phyloP scores from a whole-genome alignment of 257 asterid species.

The Thymus mandschuricus region DNA sequence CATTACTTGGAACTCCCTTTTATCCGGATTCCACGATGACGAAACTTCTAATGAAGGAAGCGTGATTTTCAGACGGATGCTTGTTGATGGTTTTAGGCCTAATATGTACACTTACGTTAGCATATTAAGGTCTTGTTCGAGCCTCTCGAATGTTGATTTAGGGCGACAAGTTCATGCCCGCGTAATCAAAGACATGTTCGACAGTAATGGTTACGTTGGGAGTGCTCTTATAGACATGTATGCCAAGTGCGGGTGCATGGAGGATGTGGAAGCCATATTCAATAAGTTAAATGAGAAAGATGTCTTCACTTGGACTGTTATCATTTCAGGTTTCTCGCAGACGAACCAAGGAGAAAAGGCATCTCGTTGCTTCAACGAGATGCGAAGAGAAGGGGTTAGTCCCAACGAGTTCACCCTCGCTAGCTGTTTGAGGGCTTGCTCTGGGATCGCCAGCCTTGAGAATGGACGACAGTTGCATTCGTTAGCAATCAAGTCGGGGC shows the following conservation, averaged over 20 bases:
- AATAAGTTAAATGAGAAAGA: conserved; percentile 57
- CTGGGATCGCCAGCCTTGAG: conserved; percentile 66
- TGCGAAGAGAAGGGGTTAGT: conserved; percentile 62
- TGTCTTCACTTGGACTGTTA: conserved; percentile 66
- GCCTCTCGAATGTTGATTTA: conserved; percentile 45
- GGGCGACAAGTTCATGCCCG: conserved; percentile 84
- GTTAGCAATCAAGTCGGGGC: conserved; percentile 60
- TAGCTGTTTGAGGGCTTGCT: conserved; percentile 68
- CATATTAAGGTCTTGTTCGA: conserved; percentile 67
- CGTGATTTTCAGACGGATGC: conserved; percentile 57
- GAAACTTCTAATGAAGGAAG: conserved; percentile 60
- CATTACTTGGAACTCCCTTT: conserved; percentile 78
- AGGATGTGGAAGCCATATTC: conserved; percentile 59
- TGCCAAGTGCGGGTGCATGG: conserved; percentile 62
- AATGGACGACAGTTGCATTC: conserved; percentile 74
- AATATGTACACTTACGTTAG: conserved; percentile 70
- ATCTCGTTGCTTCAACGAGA: conserved; percentile 56
- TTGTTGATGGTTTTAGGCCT: conserved; percentile 66
- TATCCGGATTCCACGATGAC: conserved; percentile 71
- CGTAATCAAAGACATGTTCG: conserved; percentile 50
- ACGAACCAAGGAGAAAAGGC: conserved; percentile 73
- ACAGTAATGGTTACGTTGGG: conserved; percentile 50
- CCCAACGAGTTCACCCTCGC: conserved; percentile 79
- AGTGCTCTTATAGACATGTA: conserved; percentile 80
- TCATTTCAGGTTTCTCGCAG: conserved; percentile 66